Evolutionary conservation across 1,284 basidiomycete species (phyloP), one percentile per base, ranked within the genome.

Genomic region (Vanrija sp.): DNA sequence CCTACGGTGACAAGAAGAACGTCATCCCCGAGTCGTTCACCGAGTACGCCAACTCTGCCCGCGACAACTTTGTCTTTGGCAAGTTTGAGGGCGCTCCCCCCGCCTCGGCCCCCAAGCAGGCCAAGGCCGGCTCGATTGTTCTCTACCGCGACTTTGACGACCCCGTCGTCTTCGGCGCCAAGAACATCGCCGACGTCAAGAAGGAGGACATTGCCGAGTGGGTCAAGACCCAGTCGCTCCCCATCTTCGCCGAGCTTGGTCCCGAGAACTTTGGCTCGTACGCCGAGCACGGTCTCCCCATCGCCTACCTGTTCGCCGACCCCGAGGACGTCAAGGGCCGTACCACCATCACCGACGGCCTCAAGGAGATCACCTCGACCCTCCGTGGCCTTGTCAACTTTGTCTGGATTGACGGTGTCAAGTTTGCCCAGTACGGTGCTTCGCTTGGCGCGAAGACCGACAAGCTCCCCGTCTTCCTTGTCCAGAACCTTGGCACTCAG

Each of bases 331-430:
- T 55, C 14, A 37, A 59, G 18, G 80, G 82, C 57, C 86, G 83
- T 66, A 81, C 88, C 22, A 78, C 79, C 43, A 77, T 87, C 53
- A 80, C 95, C 61, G 84, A 86, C 42, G 77, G 81, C 51, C 75
- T 98, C 65, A 83, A 81, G 66, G 84, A 89, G 2, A 72, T 95
- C 52, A 94, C 95, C 24, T 80, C 84, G 57, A 83, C 85, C 70
- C 83, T 84, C 82, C 92, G 89, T 77, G 84, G 85, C 69, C 87
- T 89, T 78, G 68, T 98, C 72, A 98, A 96, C 85, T 95, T 98
- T 77, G 95, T 98, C 62, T 96, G 87, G 87, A 98, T 99, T 67
- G 96, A 99, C 75, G 93, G 89, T 20, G 79, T 87, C 79, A 93
- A 92, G 77, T 99, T 94, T 69, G 85, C 83, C 68, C 92, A 97